Base-by-base conservation (phyloP, 2,329 filamentous ascomycete genomes). In the Ceratocystis diversiconidia region DNA sequence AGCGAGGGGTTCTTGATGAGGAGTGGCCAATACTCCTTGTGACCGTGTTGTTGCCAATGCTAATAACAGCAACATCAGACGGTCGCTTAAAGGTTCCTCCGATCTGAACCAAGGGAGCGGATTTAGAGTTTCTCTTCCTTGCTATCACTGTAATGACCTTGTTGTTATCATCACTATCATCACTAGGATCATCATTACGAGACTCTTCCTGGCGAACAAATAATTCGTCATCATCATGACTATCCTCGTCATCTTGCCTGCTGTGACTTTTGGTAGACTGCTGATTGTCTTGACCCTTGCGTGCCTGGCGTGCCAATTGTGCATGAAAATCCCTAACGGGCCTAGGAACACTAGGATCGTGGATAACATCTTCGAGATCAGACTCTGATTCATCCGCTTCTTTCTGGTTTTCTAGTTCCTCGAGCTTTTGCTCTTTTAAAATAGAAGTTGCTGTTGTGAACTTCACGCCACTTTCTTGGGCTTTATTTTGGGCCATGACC, bases 21-120 rank as follows among this genome's bases (percentile, higher is more conserved):
- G 36, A 55, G 12, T 30, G 41, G 1, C 87, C 86, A 69, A 90
- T 80, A 41, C 84, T 79, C 22, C 85, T 85, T 0, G 83, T 86
- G 4, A 85, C 79, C 0, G 85, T 89, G 59, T 80, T 81, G 68
- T 85, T 79, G 1, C 88, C 89, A 64, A 92, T 83, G 0, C 87
- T 91, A 61, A 92, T 88, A 1, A 87, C 89, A 22, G 88, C 88
- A 63, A 86, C 76, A 70, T 89, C 85, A 32, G 82, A 80, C 1
- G 80, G 76, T 43, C 87, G 80, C 71, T 84, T 87, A 50, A 63
- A 65, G 6, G 44, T 3, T 22, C 44, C 25, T 8, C 32, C 59
- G 10, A 63, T 32, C n/a, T 41, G 36, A 15, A 43, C 36, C 15
- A 48, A 25, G 7, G 63, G 61, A 5, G 46, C 41, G 30, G 30